Percentiles rank a stretch among this genome's conserved stretches.
Conservation (phyloP, 345 rosid species). For the Citrus unshiu region DNA sequence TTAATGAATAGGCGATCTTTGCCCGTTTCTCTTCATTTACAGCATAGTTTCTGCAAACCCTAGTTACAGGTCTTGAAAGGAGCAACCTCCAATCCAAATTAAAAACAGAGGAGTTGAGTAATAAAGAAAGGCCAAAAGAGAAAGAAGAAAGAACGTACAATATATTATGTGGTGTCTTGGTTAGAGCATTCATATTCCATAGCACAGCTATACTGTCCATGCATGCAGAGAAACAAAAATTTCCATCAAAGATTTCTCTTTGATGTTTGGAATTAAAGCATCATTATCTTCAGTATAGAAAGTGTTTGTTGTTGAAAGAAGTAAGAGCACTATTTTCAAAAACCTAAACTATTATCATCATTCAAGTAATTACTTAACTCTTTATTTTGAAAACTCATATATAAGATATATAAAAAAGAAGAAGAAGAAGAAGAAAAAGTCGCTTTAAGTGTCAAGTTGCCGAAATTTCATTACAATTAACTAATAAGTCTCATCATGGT, state of each 20-base stretch:
- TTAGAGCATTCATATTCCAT: not conserved
- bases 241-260: not conserved
- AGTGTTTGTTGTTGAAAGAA: not conserved
- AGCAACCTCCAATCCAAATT: not conserved
- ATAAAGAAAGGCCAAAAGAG: not conserved
- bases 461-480: not conserved
- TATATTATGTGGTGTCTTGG: not conserved
- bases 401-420: not conserved
- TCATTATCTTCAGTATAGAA: not conserved
- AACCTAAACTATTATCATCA: not conserved
- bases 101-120: not conserved
- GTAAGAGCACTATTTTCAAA: not conserved
- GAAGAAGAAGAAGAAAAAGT: not conserved
- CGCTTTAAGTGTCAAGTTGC: not conserved
- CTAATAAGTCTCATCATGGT: not conserved
- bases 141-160: not conserved
- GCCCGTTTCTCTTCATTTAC: not conserved
- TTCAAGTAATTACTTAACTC: not conserved
- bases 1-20: not conserved
- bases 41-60: not conserved
- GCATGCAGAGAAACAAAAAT: not conserved
- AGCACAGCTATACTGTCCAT: not conserved
- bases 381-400: not conserved
- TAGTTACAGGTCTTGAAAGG: not conserved
- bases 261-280: not conserved